phyloP scores from a whole-genome alignment of 2,329 filamentous ascomycete genomes.

The Aureobasidium sp. region DNA sequence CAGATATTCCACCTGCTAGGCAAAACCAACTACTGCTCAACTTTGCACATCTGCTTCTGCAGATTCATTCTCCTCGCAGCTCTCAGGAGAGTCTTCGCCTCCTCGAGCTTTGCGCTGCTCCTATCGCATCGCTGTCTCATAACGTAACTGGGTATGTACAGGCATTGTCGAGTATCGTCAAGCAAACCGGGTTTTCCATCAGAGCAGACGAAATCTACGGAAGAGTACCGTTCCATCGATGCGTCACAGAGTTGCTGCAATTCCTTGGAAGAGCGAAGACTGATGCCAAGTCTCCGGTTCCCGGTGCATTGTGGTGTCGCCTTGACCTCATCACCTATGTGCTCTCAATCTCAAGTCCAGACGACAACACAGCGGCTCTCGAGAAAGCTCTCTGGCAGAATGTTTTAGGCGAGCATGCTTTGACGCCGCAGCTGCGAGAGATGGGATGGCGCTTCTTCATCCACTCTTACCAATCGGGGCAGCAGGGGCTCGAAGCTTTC shows the following conservation, averaged over 20 bases:
- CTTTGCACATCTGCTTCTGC: background rate
- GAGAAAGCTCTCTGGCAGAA: slow-evolving; percentile 62
- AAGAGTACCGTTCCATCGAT: background rate
- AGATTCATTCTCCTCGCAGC: background rate
- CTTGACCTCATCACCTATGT: background rate
- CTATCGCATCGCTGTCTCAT: background rate
- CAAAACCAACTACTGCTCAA: background rate
- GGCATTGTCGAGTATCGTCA: background rate
- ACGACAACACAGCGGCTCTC: slow-evolving; percentile 24
- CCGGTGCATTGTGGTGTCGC: background rate
- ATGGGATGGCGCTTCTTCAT: slow-evolving; percentile 63
- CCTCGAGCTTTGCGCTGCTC: background rate
- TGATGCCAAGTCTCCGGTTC: background rate
- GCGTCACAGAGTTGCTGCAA: slow-evolving; percentile 33
- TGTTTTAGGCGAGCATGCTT: slow-evolving; percentile 57
- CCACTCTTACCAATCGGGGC: slow-evolving; percentile 33
- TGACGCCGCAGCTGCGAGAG: slow-evolving; percentile 53
- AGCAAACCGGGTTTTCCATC: background rate
- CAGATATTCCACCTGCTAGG: background rate
- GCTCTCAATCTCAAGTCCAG: background rate
- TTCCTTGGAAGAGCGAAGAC: slow-evolving; percentile 26
- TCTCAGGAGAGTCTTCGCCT: background rate
- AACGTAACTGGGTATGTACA: background rate
- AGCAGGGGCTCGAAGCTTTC: slow-evolving; percentile 21
- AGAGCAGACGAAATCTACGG: background rate